A percentile compares a stretch with the other conserved stretches of the same genome.
Evolutionary conservation across 148 eudicot genomes (phyloP).

Genomic region (Chenopodium suecicum): DNA sequence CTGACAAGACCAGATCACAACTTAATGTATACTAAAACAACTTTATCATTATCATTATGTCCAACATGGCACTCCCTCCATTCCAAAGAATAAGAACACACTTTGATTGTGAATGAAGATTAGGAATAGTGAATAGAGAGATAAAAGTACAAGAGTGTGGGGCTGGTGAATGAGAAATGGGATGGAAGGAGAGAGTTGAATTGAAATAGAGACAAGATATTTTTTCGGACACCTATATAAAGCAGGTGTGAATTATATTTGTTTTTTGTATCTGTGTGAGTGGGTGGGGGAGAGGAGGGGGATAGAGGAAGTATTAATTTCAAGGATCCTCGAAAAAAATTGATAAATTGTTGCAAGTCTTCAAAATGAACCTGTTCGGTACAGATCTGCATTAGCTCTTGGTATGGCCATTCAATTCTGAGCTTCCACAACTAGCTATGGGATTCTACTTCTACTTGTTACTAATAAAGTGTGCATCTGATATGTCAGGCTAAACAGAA

Average conservation of each 20-base stretch:
- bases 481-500: neutral
- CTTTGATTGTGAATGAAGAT: too few species aligned
- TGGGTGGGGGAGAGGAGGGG: neutral
- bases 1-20: too few species aligned
- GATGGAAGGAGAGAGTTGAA: neutral
- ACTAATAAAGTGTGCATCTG: neutral
- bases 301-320: neutral
- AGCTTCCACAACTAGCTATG: neutral
- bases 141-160: too few species aligned
- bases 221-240: neutral
- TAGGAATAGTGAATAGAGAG: too few species aligned
- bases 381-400: neutral
- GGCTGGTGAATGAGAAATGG: neutral
- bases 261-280: too few species aligned
- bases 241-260: neutral
- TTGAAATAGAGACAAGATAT: too few species aligned
- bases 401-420: neutral
- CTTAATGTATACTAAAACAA: too few species aligned
- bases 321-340: neutral
- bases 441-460: neutral
- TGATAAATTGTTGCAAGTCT: too few species aligned
- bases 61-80: too few species aligned
- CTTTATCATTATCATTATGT: too few species aligned
- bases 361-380: neutral
- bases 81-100: too few species aligned